Base-by-base conservation (phyloP, 2,329 filamentous ascomycete genomes). In the Diaporthe caulivora region DNA sequence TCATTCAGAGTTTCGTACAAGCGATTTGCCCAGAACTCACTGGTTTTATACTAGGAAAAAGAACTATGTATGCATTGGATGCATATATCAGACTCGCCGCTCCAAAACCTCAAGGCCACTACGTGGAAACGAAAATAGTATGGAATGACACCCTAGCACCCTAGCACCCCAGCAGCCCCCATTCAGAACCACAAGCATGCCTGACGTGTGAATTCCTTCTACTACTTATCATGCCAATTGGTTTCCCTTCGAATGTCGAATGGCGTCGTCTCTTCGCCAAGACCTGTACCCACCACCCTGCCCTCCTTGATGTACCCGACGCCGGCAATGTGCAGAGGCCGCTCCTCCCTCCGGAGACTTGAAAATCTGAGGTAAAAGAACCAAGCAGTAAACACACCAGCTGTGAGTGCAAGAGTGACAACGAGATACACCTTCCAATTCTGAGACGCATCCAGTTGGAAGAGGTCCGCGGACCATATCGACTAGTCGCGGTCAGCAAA, bases 381-480 rank as follows among this genome's bases (percentile, higher is more conserved):
- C 72, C 72, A 73, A 11, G 44, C 37, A 26, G 51, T 40, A 26
- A 73, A 73, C 2, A 73, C 72, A 4, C 17, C 67, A 11, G 60
- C 58, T 17, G 72, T 71, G 0, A 71, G 51, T n/a, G 57, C 53
- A 18, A 71, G 17, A 1, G 57, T 73, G n/a, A 64, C 40, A 8
- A n/a, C 72, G 3, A 71, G 3, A 7, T 73, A 73, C 3, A 71
- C 18, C 21, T 71, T 71, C 57, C 57, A 73, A 18, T 26, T 71
- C 2, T 5, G 42, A 10, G 67, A 51, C 6, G 29, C 15, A 11
- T 67, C 67, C 4, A 73, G 67, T 21, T 73, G 37, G 29, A 73
- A 73, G 0, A 73, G 21, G 9, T 53, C 67, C 8, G 72, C 72
- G 9, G 72, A 70, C 72, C 72, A 71, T 17, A 71, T 71, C 0